Percentiles rank a stretch among this genome's conserved stretches.
Evolutionary conservation across 352 stramenopile species (phyloP).

Genomic region (Lagenidium giganteum): DNA sequence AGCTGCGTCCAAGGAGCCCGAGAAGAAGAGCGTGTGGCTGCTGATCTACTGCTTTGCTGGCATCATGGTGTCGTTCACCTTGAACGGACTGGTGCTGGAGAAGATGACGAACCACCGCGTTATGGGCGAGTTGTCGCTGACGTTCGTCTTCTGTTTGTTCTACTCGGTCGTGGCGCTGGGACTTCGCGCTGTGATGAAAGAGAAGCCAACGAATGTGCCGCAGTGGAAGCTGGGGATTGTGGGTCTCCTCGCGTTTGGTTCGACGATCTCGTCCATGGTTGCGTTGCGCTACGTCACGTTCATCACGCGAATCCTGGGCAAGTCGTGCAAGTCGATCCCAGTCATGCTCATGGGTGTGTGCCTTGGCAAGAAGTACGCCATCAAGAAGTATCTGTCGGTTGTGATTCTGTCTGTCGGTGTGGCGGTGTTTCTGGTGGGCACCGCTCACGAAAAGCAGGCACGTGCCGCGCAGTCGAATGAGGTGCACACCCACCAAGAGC

Average conservation of each 20-base stretch:
- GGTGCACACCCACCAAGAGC: slow-evolving; percentile 30
- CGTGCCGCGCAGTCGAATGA: slow-evolving; percentile 32
- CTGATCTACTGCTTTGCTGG: slow-evolving; percentile 74
- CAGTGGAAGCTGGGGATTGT: slow-evolving; percentile 61
- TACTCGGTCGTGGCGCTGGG: slow-evolving; percentile 61
- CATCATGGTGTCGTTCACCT: slow-evolving; percentile 81
- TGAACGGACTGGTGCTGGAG: slow-evolving; percentile 78
- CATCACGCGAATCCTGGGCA: slow-evolving; percentile 82
- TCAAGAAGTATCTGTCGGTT: slow-evolving; percentile 83
- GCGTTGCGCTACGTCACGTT: slow-evolving; percentile 82
- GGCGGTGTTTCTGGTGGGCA: slow-evolving; percentile 71
- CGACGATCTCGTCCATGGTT: slow-evolving; percentile 80
- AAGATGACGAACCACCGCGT: slow-evolving; percentile 83
- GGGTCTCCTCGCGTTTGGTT: slow-evolving; percentile 64
- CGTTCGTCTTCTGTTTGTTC: slow-evolving; percentile 78
- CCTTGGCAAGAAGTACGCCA: slow-evolving; percentile 68
- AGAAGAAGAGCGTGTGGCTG: slow-evolving; percentile 50
- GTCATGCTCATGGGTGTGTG: slow-evolving; percentile 79
- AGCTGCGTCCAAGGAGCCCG: slow-evolving; percentile 5
- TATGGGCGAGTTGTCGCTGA: slow-evolving; percentile 78
- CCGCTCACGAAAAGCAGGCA: slow-evolving; percentile 64
- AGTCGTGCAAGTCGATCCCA: slow-evolving; percentile 86
- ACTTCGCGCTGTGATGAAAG: slow-evolving; percentile 51
- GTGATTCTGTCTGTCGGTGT: slow-evolving; percentile 67
- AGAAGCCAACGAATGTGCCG: slow-evolving; percentile 70